Conservation (phyloP, 2,329 filamentous ascomycete species). For the Thyridium curvatum region DNA sequence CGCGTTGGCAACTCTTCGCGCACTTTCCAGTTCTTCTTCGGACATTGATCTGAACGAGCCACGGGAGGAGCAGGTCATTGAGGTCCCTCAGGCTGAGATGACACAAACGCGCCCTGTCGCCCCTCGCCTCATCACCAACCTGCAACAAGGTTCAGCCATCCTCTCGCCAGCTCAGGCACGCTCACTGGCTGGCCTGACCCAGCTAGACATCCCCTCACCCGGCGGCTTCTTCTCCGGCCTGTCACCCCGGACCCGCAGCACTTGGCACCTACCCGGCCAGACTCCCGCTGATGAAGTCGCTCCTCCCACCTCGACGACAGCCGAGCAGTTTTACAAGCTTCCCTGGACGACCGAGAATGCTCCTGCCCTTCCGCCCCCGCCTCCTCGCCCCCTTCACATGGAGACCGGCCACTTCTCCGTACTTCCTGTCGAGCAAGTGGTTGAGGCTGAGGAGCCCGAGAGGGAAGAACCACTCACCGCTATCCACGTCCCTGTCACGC, state of each 20-base stretch:
- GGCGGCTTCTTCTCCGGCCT: conserved; percentile 87
- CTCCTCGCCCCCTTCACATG: conserved; percentile 28
- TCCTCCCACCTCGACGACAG: conserved; percentile 80
- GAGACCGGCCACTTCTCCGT: conserved; percentile 27
- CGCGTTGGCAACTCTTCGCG: conserved; percentile 74
- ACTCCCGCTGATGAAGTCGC: conserved; percentile 43
- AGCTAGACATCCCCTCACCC: conserved; percentile 83
- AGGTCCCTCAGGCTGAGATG: conserved; percentile 37
- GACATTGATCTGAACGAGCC: conserved; percentile 55
- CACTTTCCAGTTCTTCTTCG: conserved; percentile 56
- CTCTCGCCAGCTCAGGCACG: conserved; percentile 44
- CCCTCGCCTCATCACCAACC: conserved; percentile 40
- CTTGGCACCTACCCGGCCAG: conserved; percentile 63
- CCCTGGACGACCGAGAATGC: conserved; percentile 58
- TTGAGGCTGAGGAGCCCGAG: conserved; percentile 50
- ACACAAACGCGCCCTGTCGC: conserved; percentile 48
- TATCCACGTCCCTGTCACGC: conserved; percentile 23
- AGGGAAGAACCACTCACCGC: conserved; percentile 63
- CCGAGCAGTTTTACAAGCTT: conserved; percentile 82
- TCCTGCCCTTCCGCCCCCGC: conserved; percentile 25
- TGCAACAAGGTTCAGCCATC: conserved; percentile 23
- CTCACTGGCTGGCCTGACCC: conserved; percentile 67
- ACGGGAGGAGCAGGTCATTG: conserved; percentile 48
- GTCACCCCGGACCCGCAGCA: conserved; percentile 67
- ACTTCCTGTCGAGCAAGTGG: conserved; percentile 58